Percentiles rank a stretch among this genome's conserved stretches.
phyloP scores from a whole-genome alignment of 2,329 filamentous ascomycete species.

The Acephala macrosclerotiorum region DNA sequence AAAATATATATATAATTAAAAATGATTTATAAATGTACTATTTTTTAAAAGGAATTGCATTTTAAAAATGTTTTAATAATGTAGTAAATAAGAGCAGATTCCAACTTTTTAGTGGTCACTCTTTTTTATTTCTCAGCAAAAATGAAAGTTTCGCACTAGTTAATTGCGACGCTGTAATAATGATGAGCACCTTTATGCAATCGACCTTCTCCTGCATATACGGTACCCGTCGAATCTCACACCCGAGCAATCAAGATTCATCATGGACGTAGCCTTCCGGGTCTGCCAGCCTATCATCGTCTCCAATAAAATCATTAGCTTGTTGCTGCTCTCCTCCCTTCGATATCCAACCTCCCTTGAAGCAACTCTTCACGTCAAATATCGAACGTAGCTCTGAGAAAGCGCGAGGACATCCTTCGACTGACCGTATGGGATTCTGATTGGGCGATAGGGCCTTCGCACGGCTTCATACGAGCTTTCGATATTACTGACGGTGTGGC shows the following conservation, averaged over 20 bases:
- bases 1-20: too few relatives aligned
- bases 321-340: background rate
- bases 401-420: constrained; percentile 19
- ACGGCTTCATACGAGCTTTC: constrained; percentile 21
- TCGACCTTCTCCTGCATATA: too few relatives aligned
- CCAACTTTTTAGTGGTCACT: too few relatives aligned
- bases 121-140: too few relatives aligned
- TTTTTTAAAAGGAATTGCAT: too few relatives aligned
- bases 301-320: background rate
- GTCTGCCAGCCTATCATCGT: background rate
- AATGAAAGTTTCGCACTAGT: too few relatives aligned
- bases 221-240: too few relatives aligned
- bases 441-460: constrained; percentile 9
- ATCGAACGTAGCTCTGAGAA: background rate
- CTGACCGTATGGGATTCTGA: constrained; percentile 25
- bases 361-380: background rate
- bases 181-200: too few relatives aligned
- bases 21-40: too few relatives aligned
- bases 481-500: constrained; percentile 24
- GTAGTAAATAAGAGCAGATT: too few relatives aligned
- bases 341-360: background rate
- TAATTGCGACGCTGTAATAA: too few relatives aligned
- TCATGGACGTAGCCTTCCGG: background rate
- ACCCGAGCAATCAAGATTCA: background rate
- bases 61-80: too few relatives aligned